Evolutionary conservation across 768 basidiomycete species (phyloP).

Genomic region (Agrocybe praecox): DNA sequence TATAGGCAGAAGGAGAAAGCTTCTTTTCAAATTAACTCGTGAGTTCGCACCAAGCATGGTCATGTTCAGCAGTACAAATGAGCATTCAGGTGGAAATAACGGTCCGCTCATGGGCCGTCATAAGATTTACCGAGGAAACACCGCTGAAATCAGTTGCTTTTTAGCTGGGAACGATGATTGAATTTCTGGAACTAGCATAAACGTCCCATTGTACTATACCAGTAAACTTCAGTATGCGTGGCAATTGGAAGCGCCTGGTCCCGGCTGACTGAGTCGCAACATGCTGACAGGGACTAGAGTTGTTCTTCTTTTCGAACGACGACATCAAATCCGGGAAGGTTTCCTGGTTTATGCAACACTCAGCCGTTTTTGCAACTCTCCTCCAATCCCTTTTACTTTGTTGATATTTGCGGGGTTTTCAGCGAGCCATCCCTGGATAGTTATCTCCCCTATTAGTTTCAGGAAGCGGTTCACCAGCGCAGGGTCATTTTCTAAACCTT

Average conservation of each 20-base stretch:
- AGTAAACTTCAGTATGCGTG: no score
- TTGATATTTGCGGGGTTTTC: constrained; percentile 14
- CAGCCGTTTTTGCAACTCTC: constrained; percentile 21
- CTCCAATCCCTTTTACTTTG: constrained; percentile 17
- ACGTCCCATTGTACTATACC: no score
- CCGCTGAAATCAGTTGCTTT: background rate
- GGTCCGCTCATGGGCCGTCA: background rate
- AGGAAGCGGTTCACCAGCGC: constrained; percentile 26
- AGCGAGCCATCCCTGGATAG: constrained; percentile 22
- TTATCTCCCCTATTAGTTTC: constrained; percentile 21
- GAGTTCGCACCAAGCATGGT: background rate
- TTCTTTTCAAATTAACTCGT: background rate
- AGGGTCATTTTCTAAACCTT: constrained; percentile 25
- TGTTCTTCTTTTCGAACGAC: no score
- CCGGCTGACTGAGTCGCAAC: no score
- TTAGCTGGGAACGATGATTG: background rate
- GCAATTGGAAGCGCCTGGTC: no score
- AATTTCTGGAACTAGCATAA: background rate
- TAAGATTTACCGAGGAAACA: background rate
- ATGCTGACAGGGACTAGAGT: no score
- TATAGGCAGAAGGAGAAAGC: background rate
- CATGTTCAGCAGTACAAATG: background rate
- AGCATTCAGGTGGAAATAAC: background rate
- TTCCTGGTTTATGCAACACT: background rate
- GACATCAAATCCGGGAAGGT: background rate